Evolutionary conservation across 768 basidiomycete genomes (phyloP), one percentile per base, ranked within the genome.

Genomic region (Trametes coccinea): DNA sequence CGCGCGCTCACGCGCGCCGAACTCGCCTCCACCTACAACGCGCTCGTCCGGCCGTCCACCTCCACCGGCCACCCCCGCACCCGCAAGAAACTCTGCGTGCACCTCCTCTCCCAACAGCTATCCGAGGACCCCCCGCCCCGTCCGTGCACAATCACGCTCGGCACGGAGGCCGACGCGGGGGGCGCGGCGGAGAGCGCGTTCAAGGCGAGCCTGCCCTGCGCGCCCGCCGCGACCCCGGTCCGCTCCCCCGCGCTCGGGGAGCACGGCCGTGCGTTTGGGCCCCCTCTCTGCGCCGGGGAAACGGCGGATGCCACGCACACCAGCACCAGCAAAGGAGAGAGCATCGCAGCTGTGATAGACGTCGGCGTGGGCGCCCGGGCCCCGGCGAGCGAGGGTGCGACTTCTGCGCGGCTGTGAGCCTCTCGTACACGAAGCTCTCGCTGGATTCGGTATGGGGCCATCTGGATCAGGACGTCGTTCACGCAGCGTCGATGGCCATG

Each of bases 11-110:
- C 59, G 6, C 53, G 62, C 17, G 53, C 60, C 5, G 67, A 69
- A 22, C 59, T 69, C 39, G 29, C 67, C 13, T 43, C 33, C 4
- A 59, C 61, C 17, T 71, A 65, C 64, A 63, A 71, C 59, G 40
- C 53, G 11, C 60, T 56, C 52, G 51, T 70, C 14, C 48, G 53
- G 14, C 70, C 70, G 5, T 60, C 22, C 22, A 22, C 64, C n/a
- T 50, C 56, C 4, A 49, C 48, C 17, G 27, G 31, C 22, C 22
- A 41, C 22, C 22, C 22, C 22, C 22, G 22, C 2, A 41, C 60
- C 6, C 69, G 70, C 31, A 66, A 62, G 69, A 71, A 70, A 57
- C 39, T 71, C 16, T 69, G 69, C n/a, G 45, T 64, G 11, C 69
- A 71, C 14, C 61, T 71, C 16, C 41, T 67, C 22, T 67, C 70